Base-by-base conservation (phyloP, 768 basidiomycete genomes). In the Favolaschia claudopus region DNA sequence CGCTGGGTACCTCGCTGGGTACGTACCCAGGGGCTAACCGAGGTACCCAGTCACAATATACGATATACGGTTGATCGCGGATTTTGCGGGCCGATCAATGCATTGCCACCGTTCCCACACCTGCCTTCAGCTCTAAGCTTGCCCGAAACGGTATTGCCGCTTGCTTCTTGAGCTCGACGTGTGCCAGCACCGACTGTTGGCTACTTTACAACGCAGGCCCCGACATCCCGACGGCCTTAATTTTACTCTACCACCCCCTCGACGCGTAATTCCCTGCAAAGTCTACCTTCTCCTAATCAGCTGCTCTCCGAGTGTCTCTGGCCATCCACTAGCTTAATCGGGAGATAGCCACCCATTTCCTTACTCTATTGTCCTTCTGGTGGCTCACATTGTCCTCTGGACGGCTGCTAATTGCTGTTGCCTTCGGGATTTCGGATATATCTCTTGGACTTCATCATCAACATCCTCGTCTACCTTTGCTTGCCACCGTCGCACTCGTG, bases 21-120 rank as follows among this genome's bases (percentile, higher is more conserved):
- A 40, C 51, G 51, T 53, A 53, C 51, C 51, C 51, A 53, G 14
- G 40, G 15, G 52, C 24, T 54, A 54, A 34, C 22, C 52, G 52
- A 44, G 52, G 53, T 55, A 45, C 53, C 53, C 53, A 55, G 53
- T 55, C 53, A 55, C 53, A 55, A 37, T 55, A 55, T 31, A 55
- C 43, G n/a, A 25, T 54, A 44, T 54, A 54, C 33, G 1, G 32
- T 38, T 25, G 43, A 55, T 37, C 33, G 42, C 42, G 53, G 2
- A 37, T 38, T 8, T 38, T 3, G 5, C 43, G 43, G 43, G 25
- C 43, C 33, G 42, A 55, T 55, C 42, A 55, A 13, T 31, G 43
- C 31, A 45, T 43, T 34, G 39, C 51, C 51, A 53, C 53, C 8
- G 9, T 27, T 2, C 34, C 19, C n/a, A n/a, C n/a, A 33, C 20